A percentile compares a stretch with the other conserved stretches of the same genome.
These are phyloP conservation scores for Secale cereale DNA, from an alignment of 176 grass and related monocot species.

Conservation along the genomic window DNA sequence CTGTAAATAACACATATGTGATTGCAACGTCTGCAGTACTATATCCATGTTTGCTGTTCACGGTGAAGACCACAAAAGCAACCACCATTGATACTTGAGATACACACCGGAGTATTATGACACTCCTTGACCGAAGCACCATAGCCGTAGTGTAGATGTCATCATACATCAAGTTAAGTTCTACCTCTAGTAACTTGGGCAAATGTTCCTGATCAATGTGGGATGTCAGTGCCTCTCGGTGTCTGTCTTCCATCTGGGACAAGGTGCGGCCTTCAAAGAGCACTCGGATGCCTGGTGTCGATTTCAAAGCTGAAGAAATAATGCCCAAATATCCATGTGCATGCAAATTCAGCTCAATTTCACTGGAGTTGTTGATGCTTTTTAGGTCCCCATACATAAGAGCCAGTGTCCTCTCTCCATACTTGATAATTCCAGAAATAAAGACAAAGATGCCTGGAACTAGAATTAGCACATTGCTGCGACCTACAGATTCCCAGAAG, in stretches of 20 bases:
- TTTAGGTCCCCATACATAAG: not conserved
- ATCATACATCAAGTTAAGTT: conserved; percentile 3
- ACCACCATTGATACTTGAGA: not conserved
- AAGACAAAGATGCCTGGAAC: too few relatives aligned
- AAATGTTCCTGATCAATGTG: not conserved
- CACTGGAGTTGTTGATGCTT: not conserved
- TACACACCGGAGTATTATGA: not conserved
- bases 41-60: not conserved
- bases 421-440: conserved; percentile 16
- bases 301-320: not conserved
- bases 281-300: not conserved
- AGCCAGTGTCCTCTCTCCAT: conserved; percentile 19
- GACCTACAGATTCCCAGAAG: too few relatives aligned
- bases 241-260: too few relatives aligned
- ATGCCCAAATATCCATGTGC: not conserved
- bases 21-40: not conserved
- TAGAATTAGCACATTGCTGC: too few relatives aligned
- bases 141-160: conserved; percentile 18
- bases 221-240: too few relatives aligned
- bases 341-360: not conserved
- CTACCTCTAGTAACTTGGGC: not conserved
- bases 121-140: not conserved
- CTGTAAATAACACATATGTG: not conserved
- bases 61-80: not conserved
- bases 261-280: not conserved